These are phyloP conservation scores for Geopyxis carbonaria DNA, from an alignment of 495 filamentous ascomycete genomes.

Conservation along the genomic window DNA sequence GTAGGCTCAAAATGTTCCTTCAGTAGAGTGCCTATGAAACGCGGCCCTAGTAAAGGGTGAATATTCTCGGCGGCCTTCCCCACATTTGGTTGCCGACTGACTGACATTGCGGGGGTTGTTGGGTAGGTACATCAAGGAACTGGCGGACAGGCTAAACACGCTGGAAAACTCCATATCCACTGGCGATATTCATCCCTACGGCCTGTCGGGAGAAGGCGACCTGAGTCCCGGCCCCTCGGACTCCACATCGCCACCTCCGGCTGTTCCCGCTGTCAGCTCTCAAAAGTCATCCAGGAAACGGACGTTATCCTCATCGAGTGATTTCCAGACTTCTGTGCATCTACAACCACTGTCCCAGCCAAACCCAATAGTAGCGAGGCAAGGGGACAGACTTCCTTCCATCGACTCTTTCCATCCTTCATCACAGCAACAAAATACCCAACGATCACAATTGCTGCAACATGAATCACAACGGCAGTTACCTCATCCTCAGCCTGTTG, in stretches of 20 bases:
- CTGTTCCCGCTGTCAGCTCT: slow-evolving; percentile 9
- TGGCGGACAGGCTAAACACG: slow-evolving; percentile 70
- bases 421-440: slow-evolving; percentile 28
- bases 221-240: slow-evolving; percentile 23
- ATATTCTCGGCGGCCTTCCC: slow-evolving; percentile 3
- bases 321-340: slow-evolving; percentile 20
- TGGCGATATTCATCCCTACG: slow-evolving; percentile 23
- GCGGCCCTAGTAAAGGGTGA: slow-evolving; percentile 88
- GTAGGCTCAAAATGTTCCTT: slow-evolving; percentile 66
- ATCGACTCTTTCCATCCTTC: slow-evolving; percentile 25
- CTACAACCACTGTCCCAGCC: slow-evolving; percentile 22
- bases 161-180: slow-evolving; percentile 42
- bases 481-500: slow-evolving; percentile 16
- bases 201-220: slow-evolving; percentile 22
- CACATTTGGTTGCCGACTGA: slow-evolving; percentile 7
- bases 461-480: slow-evolving; percentile 27
- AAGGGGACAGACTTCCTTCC: slow-evolving; percentile 21
- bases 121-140: slow-evolving; percentile 81
- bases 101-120: neutral
- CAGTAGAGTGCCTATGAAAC: slow-evolving; percentile 84
- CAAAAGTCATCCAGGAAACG: slow-evolving; percentile 17
- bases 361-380: slow-evolving; percentile 13
- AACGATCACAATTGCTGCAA: slow-evolving; percentile 26
- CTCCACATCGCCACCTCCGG: slow-evolving; percentile 24
- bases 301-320: slow-evolving; percentile 22